Base-by-base conservation (phyloP, 495 filamentous ascomycete genomes). In the Hypoxylon cercidicola region DNA sequence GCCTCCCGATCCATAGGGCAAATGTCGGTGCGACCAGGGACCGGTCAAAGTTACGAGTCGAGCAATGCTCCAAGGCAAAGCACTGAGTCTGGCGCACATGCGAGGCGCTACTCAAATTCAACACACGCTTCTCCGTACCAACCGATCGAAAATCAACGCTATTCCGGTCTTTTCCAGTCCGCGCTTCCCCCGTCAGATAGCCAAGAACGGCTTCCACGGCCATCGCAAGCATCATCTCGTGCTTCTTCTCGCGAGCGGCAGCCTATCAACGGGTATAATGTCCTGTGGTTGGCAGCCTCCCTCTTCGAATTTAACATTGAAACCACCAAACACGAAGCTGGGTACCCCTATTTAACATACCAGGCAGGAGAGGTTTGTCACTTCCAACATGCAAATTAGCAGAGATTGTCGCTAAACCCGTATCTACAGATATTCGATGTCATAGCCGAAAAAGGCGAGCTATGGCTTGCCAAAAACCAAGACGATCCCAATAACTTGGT, bases 281-380 rank as follows among this genome's bases (percentile, higher is more conserved):
- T 86, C 3, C 78, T 99, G 25, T 99, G 97, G 81, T 81, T 97
- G 9, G 96, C 93, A 12, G 95, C 96, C 10, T 95, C 90, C 66
- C 83, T 98, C 13, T 98, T 96, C 72, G 92, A 97, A 70, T 99
- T 98, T 77, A 93, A 96, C 72, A 97, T 98, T 60, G 91, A 94
- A 63, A 90, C 89, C 25, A 88, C 90, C n/a, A 88, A 95, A 60
- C 86, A 89, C 44, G 96, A 98, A 78, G 96, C 90, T 57, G 95
- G 96, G 15, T 97, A 95, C 75, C 93, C 93, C 9, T 99, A 98
- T 76, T 78, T 99, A 68, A 97, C 90, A 41, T 99, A 98, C 77
- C 90, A 93, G 35, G 89, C 91, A 15, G 95, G 95, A 35, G 93
- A 97, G 78, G 87, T 90, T 72, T 49, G 85, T 77, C 3, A 3